A percentile compares a stretch with the other conserved stretches of the same genome.
Conservation (phyloP, 2,329 filamentous ascomycete genomes). For the Penicillium sp. region DNA sequence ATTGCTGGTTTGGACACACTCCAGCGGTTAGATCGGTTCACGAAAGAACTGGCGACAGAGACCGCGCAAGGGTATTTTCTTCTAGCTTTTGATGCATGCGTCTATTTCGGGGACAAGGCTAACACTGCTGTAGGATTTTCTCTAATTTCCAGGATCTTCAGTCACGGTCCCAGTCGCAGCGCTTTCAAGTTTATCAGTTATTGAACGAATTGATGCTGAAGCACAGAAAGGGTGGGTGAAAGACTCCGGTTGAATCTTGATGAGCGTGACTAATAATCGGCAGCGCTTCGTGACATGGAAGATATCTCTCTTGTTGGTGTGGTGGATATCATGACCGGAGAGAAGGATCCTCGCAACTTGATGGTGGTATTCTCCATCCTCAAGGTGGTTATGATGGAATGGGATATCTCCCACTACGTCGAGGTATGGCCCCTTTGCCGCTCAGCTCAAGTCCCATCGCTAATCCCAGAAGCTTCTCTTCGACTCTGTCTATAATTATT, state of each 20-base stretch:
- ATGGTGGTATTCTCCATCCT: conserved; percentile 73
- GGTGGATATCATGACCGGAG: conserved; percentile 67
- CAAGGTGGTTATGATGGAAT: conserved; percentile 69
- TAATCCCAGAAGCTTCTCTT: conserved; percentile 56
- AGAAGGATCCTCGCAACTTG: conserved; percentile 71
- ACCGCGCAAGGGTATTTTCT: conserved; percentile 57
- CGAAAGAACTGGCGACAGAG: conserved; percentile 58
- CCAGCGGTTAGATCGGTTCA: conserved; percentile 64
- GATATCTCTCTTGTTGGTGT: conserved; percentile 65
- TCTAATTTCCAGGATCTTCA: conserved; percentile 61
- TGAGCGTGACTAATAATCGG: conserved; percentile 16
- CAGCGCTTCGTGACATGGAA: conserved; percentile 60
- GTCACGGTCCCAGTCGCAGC: conserved; percentile 65
- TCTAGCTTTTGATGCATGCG: conserved; percentile 1
- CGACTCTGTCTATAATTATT: conserved; percentile 73
- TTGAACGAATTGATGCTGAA: conserved; percentile 65
- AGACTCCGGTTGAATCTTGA: background rate
- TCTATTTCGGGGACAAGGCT: conserved; percentile 8
- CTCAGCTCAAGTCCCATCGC: background rate
- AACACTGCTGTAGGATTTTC: conserved; percentile 46
- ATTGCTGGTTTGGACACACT: conserved; percentile 63
- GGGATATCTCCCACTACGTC: conserved; percentile 64
- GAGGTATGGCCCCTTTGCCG: conserved; percentile 49
- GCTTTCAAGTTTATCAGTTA: conserved; percentile 66
- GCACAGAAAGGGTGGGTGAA: conserved; percentile 57